Percentiles rank a stretch among this genome's conserved stretches.
phyloP scores from a whole-genome alignment of 768 basidiomycete species.

The Leccinum arenicola region DNA sequence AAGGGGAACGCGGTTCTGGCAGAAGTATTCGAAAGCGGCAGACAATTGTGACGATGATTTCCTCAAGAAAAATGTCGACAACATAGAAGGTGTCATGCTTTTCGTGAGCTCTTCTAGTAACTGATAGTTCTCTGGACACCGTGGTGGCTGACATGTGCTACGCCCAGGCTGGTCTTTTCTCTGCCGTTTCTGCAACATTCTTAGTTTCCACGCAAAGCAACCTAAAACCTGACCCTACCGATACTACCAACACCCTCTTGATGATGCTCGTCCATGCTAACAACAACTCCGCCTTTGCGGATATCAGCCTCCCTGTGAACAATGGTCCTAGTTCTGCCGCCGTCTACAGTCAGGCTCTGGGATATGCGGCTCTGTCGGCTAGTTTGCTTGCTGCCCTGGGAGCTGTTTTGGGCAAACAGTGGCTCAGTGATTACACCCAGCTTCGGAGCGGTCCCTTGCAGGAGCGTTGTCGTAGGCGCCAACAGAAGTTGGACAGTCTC shows the following conservation, averaged over 20 bases:
- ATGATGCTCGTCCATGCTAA: constrained; percentile 14
- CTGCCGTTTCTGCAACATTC: constrained; percentile 38
- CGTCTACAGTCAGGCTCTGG: constrained; percentile 17
- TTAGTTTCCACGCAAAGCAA: constrained; percentile 35
- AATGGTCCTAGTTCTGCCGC: constrained; percentile 15
- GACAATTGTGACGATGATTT: constrained; percentile 1
- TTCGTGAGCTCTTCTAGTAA: neutral
- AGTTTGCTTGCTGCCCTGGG: constrained; percentile 24
- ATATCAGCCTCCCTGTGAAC: constrained; percentile 11
- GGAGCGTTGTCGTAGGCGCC: constrained; percentile 14
- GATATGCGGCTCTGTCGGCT: constrained; percentile 21
- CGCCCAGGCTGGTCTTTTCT: constrained; percentile 40
- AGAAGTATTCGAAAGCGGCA: neutral
- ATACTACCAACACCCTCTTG: constrained; percentile 28
- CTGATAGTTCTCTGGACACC: neutral
- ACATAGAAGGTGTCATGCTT: constrained; percentile 3
- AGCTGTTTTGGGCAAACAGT: constrained; percentile 18
- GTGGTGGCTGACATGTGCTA: neutral
- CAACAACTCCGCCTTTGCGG: constrained; percentile 11
- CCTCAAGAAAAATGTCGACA: neutral
- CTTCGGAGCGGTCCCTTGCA: constrained; percentile 12
- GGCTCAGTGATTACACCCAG: constrained; percentile 10
- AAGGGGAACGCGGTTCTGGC: neutral
- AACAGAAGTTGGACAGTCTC: constrained; percentile 19
- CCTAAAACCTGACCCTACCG: constrained; percentile 31